These are phyloP conservation scores for Pistacia atlantica DNA, from an alignment of 345 rosid genomes.

Conservation along the genomic window DNA sequence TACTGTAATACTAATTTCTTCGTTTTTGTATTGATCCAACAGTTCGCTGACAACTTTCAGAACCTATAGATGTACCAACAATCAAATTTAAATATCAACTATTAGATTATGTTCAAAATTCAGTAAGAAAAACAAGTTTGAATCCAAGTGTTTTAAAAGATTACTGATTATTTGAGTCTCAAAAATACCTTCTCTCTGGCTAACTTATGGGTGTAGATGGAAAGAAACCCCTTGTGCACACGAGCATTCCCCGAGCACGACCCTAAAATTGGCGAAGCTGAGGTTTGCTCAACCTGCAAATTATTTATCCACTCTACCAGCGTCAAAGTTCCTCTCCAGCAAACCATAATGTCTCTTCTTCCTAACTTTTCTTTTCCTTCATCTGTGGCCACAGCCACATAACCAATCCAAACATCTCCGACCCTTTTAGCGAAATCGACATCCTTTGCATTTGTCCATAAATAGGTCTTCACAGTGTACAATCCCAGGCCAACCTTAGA, in stretches of 20 bases:
- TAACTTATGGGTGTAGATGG: conserved; percentile 27
- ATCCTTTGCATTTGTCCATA: conserved; percentile 28
- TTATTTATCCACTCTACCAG: neutral
- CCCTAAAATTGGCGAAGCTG: conserved; percentile 20
- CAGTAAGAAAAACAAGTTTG: neutral
- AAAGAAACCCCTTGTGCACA: conserved; percentile 41
- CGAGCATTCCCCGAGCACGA: neutral
- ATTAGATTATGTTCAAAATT: neutral
- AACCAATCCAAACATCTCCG: conserved; percentile 46
- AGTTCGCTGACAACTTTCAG: conserved; percentile 41
- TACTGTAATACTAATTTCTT: conserved; percentile 54
- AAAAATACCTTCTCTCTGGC: conserved; percentile 42
- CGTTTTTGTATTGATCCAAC: conserved; percentile 44
- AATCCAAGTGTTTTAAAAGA: too few relatives aligned
- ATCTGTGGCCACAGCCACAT: conserved; percentile 52
- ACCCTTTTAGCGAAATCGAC: neutral
- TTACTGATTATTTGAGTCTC: too few relatives aligned
- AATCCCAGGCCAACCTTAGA: conserved; percentile 34
- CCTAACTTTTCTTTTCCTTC: conserved; percentile 41
- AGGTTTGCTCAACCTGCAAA: too few relatives aligned
- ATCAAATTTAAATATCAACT: neutral
- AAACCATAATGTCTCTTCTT: conserved; percentile 35
- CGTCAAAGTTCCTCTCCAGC: conserved; percentile 36
- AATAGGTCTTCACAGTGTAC: conserved; percentile 40
- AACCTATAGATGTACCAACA: conserved; percentile 22